These are phyloP conservation scores for Lichenothelia convexa DNA, from an alignment of 495 filamentous ascomycete genomes.

Conservation along the genomic window DNA sequence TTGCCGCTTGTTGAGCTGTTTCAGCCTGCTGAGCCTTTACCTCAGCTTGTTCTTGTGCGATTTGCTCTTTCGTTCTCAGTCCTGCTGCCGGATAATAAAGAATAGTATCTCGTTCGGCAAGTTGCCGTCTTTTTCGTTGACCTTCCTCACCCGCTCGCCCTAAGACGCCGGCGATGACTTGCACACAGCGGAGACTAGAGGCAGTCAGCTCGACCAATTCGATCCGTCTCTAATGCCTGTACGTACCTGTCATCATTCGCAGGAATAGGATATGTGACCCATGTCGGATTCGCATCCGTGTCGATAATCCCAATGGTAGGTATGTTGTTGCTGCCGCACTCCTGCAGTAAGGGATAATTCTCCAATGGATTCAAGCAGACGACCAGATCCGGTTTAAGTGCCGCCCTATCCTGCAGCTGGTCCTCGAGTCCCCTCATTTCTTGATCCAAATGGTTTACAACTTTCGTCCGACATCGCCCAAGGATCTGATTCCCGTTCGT, in stretches of 20 bases:
- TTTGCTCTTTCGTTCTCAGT: constrained; percentile 7
- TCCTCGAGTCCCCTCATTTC: constrained; percentile 44
- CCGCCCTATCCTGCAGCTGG: constrained; percentile 39
- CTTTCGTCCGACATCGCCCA: constrained; percentile 39
- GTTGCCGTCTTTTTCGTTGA: constrained; percentile 40
- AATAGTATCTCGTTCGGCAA: constrained; percentile 39
- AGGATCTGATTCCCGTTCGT: constrained; percentile 89
- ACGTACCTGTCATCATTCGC: constrained; percentile 82
- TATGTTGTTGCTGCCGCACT: constrained; percentile 72
- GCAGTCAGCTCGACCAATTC: constrained; percentile 2
- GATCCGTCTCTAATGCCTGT: neutral
- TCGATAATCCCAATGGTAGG: constrained; percentile 92
- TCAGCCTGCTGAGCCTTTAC: too few species aligned
- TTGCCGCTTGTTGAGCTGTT: too few species aligned
- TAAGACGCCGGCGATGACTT: constrained; percentile 68
- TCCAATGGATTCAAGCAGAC: constrained; percentile 83
- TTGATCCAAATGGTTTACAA: constrained; percentile 53
- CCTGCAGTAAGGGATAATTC: constrained; percentile 76
- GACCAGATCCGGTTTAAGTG: constrained; percentile 74
- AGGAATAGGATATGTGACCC: constrained; percentile 93
- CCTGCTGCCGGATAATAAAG: constrained; percentile 33
- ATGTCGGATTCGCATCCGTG: constrained; percentile 79
- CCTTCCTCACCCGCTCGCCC: constrained; percentile 72
- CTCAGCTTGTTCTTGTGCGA: too few species aligned
- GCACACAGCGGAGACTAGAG: constrained; percentile 55